Evolutionary conservation across 2,329 filamentous ascomycete species (phyloP).

Genomic region (Sporothrix protearum): DNA sequence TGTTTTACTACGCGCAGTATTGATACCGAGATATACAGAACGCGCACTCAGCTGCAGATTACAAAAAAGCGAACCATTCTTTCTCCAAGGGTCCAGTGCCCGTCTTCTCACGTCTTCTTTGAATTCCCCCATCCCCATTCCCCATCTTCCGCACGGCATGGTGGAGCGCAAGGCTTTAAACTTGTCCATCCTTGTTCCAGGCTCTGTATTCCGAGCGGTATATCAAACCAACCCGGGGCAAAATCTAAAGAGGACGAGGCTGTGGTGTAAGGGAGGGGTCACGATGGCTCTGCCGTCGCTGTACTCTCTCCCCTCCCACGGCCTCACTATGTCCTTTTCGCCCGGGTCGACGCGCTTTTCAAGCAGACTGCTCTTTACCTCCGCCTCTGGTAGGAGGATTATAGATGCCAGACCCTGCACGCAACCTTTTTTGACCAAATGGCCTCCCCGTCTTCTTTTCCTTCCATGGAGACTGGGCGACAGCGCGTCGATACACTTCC

Average conservation of each 20-base stretch:
- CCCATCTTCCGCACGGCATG: slow-evolving; percentile 57
- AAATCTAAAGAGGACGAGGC: background rate
- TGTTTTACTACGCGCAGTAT: slow-evolving; percentile 12
- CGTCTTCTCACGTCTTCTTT: background rate
- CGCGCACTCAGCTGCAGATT: background rate
- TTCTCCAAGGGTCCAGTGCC: background rate
- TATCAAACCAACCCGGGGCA: slow-evolving; percentile 37
- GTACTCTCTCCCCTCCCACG: background rate
- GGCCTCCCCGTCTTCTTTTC: slow-evolving; percentile 12
- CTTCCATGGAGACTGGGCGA: slow-evolving; percentile 9
- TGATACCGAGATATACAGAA: slow-evolving; percentile 17
- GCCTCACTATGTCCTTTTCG: background rate
- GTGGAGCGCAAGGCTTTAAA: slow-evolving; percentile 68
- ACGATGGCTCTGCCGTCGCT: background rate
- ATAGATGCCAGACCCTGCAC: background rate
- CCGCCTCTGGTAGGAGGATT: background rate
- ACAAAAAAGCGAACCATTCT: background rate
- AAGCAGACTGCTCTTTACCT: background rate
- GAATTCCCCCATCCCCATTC: slow-evolving; percentile 22
- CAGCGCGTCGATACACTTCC: slow-evolving; percentile 19
- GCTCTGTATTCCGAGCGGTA: slow-evolving; percentile 76
- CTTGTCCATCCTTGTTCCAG: slow-evolving; percentile 63
- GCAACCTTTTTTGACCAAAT: slow-evolving; percentile 19
- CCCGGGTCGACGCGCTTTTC: slow-evolving; percentile 5
- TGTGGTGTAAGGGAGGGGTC: background rate